Evolutionary conservation across 805 yeast species (phyloP).

Genomic region (Saturnispora quitensis): DNA sequence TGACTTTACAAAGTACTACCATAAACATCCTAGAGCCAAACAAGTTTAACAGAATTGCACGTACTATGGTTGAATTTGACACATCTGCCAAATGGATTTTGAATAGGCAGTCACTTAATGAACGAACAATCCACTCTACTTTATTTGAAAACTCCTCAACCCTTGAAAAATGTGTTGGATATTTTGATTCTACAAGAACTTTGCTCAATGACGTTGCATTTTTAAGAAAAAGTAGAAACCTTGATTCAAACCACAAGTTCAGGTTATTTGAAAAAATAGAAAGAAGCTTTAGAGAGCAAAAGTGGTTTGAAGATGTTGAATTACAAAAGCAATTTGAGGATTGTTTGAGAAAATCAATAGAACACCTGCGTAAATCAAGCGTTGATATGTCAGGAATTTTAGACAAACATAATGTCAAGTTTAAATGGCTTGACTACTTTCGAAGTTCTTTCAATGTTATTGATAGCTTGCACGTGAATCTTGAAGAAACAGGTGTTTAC

Average conservation of each 20-base stretch:
- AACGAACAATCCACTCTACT: conserved; percentile 42
- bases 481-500: conserved; percentile 7
- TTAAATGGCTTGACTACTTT: conserved; percentile 18
- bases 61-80: conserved; percentile 65
- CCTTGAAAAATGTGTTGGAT: conserved; percentile 14
- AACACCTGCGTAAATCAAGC: background rate
- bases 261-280: conserved; percentile 21
- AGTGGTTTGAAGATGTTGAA: conserved; percentile 38
- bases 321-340: conserved; percentile 27
- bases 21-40: conserved; percentile 25
- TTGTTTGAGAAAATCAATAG: conserved; percentile 19
- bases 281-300: conserved; percentile 17
- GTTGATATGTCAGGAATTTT: conserved; percentile 8
- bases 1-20: conserved; percentile 8
- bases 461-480: conserved; percentile 9
- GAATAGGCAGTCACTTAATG: conserved; percentile 40
- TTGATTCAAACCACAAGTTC: conserved; percentile 18
- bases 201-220: conserved; percentile 50
- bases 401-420: conserved; percentile 17
- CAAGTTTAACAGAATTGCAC: conserved; percentile 45
- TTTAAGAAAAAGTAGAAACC: conserved; percentile 37
- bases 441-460: conserved; percentile 28
- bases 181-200: conserved; percentile 40
- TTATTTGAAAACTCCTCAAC: background rate
- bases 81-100: conserved; percentile 47